These are phyloP conservation scores for Pythium periplocum DNA, from an alignment of 352 stramenopile genomes.

Conservation along the genomic window DNA sequence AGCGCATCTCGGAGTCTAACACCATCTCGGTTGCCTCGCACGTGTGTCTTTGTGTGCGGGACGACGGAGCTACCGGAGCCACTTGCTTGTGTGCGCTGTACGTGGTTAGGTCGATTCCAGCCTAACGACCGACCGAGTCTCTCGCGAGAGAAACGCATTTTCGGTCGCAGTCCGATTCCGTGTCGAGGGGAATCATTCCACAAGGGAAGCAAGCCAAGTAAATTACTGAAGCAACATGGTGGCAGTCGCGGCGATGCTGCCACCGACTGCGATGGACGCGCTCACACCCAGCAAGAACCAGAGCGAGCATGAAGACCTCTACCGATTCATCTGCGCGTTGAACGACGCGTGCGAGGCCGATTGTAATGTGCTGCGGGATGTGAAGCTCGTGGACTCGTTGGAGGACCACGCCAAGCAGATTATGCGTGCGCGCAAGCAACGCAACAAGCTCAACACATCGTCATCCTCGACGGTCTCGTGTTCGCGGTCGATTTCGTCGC, in stretches of 20 bases:
- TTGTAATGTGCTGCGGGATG: slow-evolving; percentile 62
- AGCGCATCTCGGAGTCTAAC: too few species aligned
- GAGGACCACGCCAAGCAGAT: slow-evolving; percentile 55
- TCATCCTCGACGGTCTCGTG: slow-evolving; percentile 12
- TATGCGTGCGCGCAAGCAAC: slow-evolving; percentile 29
- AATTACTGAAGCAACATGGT: slow-evolving; percentile 7
- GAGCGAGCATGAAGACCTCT: slow-evolving; percentile 11
- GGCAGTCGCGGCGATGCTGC: slow-evolving; percentile 12
- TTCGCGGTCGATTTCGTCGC: slow-evolving; percentile 3
- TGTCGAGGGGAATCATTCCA: too few species aligned
- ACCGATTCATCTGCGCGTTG: slow-evolving; percentile 41
- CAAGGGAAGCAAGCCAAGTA: too few species aligned
- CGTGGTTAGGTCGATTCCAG: too few species aligned
- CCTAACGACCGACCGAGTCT: too few species aligned
- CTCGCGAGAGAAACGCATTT: too few species aligned
- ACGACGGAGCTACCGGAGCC: too few species aligned
- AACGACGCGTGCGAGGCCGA: slow-evolving; percentile 54
- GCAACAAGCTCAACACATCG: slow-evolving; percentile 16
- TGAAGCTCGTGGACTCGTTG: slow-evolving; percentile 54
- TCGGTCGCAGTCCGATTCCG: too few species aligned
- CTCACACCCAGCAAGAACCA: slow-evolving; percentile 9
- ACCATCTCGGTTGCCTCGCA: too few species aligned
- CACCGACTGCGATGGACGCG: slow-evolving; percentile 10
- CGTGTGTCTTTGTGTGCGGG: too few species aligned
- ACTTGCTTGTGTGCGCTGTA: too few species aligned